phyloP scores from a whole-genome alignment of 441 rosid genomes.

The Pelargonium citronellum region DNA sequence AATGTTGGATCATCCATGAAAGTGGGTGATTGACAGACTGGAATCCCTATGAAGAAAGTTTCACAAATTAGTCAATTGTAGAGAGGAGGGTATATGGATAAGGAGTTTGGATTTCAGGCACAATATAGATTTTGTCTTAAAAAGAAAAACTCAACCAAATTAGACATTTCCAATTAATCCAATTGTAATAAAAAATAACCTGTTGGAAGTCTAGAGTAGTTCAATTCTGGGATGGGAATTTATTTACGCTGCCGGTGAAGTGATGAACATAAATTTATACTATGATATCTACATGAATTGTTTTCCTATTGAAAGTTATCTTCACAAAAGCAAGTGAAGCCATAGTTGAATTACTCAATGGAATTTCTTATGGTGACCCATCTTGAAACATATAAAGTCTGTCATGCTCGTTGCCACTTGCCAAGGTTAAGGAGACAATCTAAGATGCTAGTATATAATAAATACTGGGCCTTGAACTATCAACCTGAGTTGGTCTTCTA shows the following conservation, averaged over 20 bases:
- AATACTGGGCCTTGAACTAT: no score
- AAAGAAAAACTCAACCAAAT: not conserved
- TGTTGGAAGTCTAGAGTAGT: not conserved
- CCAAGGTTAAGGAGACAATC: not conserved
- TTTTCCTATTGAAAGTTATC: not conserved
- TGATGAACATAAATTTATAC: not conserved
- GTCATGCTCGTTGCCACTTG: not conserved
- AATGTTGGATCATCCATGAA: not conserved
- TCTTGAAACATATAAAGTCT: not conserved
- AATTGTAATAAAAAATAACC: no score
- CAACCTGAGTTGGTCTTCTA: no score
- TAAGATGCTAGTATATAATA: no score
- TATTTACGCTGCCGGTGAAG: not conserved
- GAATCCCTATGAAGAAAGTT: not conserved
- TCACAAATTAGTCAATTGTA: not conserved
- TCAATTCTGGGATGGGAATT: not conserved
- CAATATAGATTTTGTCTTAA: not conserved
- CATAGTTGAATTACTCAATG: not conserved
- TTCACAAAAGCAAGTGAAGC: not conserved
- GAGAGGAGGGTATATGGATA: not conserved
- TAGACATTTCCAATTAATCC: no score
- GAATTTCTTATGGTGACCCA: not conserved
- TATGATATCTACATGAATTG: not conserved
- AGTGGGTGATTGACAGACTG: not conserved
- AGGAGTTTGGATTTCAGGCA: not conserved